phyloP scores from a whole-genome alignment of 1,284 basidiomycete species.

The Ceratobasidium sp. region DNA sequence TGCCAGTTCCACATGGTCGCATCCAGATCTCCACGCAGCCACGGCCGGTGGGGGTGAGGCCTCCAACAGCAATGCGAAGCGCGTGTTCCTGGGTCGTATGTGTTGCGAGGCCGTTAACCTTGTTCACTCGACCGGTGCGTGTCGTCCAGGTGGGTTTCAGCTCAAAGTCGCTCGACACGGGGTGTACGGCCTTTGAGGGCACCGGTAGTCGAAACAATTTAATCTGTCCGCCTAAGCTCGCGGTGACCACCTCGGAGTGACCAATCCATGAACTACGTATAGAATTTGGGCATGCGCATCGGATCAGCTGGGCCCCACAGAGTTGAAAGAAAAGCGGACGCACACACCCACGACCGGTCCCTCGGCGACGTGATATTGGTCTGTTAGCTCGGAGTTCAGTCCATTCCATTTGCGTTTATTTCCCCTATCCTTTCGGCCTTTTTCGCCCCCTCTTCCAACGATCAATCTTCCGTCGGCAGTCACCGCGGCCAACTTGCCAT shows the following conservation, averaged over 20 bases:
- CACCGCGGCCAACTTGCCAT: slow-evolving; percentile 71
- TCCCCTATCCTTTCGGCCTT: slow-evolving; percentile 57
- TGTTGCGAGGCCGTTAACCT: slow-evolving; percentile 68
- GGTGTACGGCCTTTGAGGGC: slow-evolving; percentile 50
- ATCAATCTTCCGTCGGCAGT: slow-evolving; percentile 78
- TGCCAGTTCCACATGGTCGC: slow-evolving; percentile 12
- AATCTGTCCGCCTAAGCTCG: slow-evolving; percentile 70
- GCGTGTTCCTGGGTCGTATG: slow-evolving; percentile 13
- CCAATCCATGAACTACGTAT: slow-evolving; percentile 28
- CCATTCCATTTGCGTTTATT: slow-evolving; percentile 79
- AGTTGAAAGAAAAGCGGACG: slow-evolving; percentile 50
- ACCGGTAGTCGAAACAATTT: slow-evolving; percentile 61
- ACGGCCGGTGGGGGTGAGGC: slow-evolving; percentile 65
- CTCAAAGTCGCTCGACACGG: slow-evolving; percentile 51
- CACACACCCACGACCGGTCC: slow-evolving; percentile 77
- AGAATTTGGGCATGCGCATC: not conserved
- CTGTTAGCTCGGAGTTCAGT: slow-evolving; percentile 60
- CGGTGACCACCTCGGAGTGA: slow-evolving; percentile 58
- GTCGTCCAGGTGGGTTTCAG: slow-evolving; percentile 61
- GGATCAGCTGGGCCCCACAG: slow-evolving; percentile 19
- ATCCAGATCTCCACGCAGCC: slow-evolving; percentile 71
- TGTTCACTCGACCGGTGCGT: slow-evolving; percentile 60
- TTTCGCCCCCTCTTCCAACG: slow-evolving; percentile 74
- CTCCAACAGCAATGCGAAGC: slow-evolving; percentile 64
- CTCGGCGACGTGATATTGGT: slow-evolving; percentile 63